These are phyloP conservation scores for Ascodesmis nigricans DNA, from an alignment of 495 filamentous ascomycete genomes.

Conservation along the genomic window DNA sequence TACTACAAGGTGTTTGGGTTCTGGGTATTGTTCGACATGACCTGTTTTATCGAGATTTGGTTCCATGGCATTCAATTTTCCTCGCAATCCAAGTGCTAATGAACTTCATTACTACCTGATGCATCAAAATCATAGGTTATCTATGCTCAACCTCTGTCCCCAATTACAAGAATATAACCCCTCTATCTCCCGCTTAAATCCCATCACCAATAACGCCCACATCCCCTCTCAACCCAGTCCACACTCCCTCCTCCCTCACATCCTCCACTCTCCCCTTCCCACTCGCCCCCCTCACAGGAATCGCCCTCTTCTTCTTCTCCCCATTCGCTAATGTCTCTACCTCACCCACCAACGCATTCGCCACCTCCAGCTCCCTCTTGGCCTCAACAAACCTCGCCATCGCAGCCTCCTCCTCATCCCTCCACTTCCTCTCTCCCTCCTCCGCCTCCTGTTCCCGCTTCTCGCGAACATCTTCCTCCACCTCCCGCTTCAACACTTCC, in stretches of 20 bases:
- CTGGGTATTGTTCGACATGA: too few species aligned
- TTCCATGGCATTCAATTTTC: too few species aligned
- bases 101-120: too few species aligned
- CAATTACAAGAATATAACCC: too few species aligned
- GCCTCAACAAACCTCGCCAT: conserved; percentile 2
- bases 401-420: not conserved
- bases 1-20: too few species aligned
- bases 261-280: conserved; percentile 8
- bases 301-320: conserved; percentile 7
- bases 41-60: too few species aligned
- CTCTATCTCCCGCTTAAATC: too few species aligned
- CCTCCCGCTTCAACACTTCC: conserved; percentile 5
- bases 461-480: not conserved
- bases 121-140: too few species aligned
- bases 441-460: conserved; percentile 1
- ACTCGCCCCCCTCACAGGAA: conserved; percentile 10
- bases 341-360: conserved; percentile 8
- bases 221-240: conserved; percentile 12
- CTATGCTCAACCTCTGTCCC: too few species aligned
- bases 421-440: not conserved
- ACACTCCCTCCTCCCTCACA: conserved; percentile 11
- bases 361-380: conserved; percentile 5
- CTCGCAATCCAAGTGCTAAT: too few species aligned
- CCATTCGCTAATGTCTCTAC: conserved; percentile 11
- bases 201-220: conserved; percentile 21